Percentiles rank a stretch among this genome's conserved stretches.
These are phyloP conservation scores for Achlya hypogyna DNA, from an alignment of 352 stramenopile genomes.

Conservation along the genomic window DNA sequence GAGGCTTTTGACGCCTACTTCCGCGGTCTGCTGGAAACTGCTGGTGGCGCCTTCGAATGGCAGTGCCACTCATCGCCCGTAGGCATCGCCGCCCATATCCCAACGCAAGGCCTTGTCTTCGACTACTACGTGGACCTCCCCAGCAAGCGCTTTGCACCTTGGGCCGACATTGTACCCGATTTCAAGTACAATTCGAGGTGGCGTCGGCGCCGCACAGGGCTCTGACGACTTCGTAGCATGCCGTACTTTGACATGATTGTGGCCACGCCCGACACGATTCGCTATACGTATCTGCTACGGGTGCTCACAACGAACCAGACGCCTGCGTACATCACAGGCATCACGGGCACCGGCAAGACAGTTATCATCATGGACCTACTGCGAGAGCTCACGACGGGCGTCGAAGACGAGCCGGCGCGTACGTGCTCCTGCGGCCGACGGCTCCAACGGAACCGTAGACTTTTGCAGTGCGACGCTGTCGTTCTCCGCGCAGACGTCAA, in stretches of 20 bases:
- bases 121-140: slow-evolving; percentile 80
- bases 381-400: slow-evolving; percentile 32
- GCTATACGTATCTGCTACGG: slow-evolving; percentile 50
- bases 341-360: slow-evolving; percentile 86
- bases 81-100: slow-evolving; percentile 11
- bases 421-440: background rate
- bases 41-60: background rate
- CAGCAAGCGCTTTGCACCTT: slow-evolving; percentile 36
- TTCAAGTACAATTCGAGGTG: slow-evolving; percentile 50
- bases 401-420: slow-evolving; percentile 15
- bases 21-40: slow-evolving; percentile 35
- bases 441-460: slow-evolving; percentile 30
- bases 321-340: slow-evolving; percentile 83
- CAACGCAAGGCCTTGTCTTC: slow-evolving; percentile 58
- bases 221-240: slow-evolving; percentile 11
- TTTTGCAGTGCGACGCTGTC: slow-evolving; percentile 57
- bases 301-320: slow-evolving; percentile 49
- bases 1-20: slow-evolving; percentile 74
- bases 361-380: slow-evolving; percentile 80
- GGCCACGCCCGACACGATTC: slow-evolving; percentile 57
- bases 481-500: slow-evolving; percentile 88
- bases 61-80: too few relatives aligned
- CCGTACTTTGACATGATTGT: slow-evolving; percentile 81
- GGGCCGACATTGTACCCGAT: slow-evolving; percentile 53
- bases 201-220: too few relatives aligned